Conservation (phyloP, 352 stramenopile genomes). For the Elongisporangium senticosum region DNA sequence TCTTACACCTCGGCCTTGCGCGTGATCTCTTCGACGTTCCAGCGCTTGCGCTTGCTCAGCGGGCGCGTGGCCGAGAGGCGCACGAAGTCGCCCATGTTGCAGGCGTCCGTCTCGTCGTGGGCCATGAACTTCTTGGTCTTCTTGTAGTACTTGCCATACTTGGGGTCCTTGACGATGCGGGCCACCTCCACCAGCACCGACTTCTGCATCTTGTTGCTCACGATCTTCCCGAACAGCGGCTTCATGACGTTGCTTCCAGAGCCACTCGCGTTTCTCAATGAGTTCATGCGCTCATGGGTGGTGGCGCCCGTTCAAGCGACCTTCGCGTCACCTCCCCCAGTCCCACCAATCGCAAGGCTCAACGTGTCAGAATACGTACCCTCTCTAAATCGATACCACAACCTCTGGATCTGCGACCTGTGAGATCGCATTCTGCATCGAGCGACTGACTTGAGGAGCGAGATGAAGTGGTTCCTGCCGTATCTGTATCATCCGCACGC, state of each 20-base stretch:
- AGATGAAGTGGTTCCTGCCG: conserved; percentile 46
- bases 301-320: conserved; percentile 16
- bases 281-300: conserved; percentile 19
- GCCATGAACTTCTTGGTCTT: conserved; percentile 98
- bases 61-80: conserved; percentile 68
- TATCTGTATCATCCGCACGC: conserved; percentile 69
- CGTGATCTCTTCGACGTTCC: conserved; percentile 88
- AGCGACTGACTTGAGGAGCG: not conserved
- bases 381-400: not conserved
- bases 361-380: not conserved
- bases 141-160: conserved; percentile 93
- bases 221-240: conserved; percentile 92
- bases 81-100: conserved; percentile 88
- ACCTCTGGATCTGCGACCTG: not conserved
- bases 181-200: conserved; percentile 94
- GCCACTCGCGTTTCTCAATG: not conserved
- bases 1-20: conserved; percentile 80
- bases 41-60: conserved; percentile 85
- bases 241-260: conserved; percentile 46
- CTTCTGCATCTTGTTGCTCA: conserved; percentile 97
- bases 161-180: conserved; percentile 91
- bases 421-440: not conserved
- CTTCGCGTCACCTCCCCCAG: conserved; percentile 11
- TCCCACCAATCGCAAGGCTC: not conserved
- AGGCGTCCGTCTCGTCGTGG: conserved; percentile 93